Evolutionary conservation across 1,284 basidiomycete species (phyloP).

Genomic region (Rhizoctonia solani): DNA sequence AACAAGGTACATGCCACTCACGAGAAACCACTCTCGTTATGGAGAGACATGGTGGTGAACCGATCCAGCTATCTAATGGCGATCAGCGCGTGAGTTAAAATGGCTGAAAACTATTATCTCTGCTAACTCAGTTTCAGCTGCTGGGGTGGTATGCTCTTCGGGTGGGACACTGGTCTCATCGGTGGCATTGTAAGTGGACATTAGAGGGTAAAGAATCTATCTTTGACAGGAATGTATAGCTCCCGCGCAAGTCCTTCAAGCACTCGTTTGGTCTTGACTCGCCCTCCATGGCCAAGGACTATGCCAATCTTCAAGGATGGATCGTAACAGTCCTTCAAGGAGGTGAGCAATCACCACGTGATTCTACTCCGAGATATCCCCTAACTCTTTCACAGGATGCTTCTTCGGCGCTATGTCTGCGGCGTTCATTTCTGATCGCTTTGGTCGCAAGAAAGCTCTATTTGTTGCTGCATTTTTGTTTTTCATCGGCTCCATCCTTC

Average conservation of each 20-base stretch:
- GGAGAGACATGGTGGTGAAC: conserved; percentile 32
- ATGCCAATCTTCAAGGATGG: conserved; percentile 41
- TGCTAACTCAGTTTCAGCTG: background rate
- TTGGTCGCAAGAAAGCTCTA: conserved; percentile 42
- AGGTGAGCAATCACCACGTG: conserved; percentile 34
- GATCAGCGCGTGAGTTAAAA: background rate
- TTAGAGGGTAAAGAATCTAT: background rate
- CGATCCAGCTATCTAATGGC: conserved; percentile 33
- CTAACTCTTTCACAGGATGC: conserved; percentile 29
- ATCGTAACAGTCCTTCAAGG: conserved; percentile 43
- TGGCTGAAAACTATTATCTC: too few species aligned
- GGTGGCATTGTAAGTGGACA: conserved; percentile 37
- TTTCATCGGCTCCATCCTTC: conserved; percentile 43
- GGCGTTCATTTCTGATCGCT: conserved; percentile 42
- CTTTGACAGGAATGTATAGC: conserved; percentile 3
- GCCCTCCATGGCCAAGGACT: conserved; percentile 27
- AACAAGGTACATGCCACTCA: conserved; percentile 26
- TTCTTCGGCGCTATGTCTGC: conserved; percentile 43
- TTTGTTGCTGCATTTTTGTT: conserved; percentile 42
- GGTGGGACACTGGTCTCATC: conserved; percentile 39
- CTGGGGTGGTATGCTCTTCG: conserved; percentile 39
- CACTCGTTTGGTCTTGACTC: conserved; percentile 39
- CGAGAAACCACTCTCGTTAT: conserved; percentile 30
- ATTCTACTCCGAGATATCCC: conserved; percentile 12
- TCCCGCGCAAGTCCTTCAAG: conserved; percentile 38